Evolutionary conservation across 176 grass and related monocot species (phyloP).

Genomic region (Ensete ventricosum): DNA sequence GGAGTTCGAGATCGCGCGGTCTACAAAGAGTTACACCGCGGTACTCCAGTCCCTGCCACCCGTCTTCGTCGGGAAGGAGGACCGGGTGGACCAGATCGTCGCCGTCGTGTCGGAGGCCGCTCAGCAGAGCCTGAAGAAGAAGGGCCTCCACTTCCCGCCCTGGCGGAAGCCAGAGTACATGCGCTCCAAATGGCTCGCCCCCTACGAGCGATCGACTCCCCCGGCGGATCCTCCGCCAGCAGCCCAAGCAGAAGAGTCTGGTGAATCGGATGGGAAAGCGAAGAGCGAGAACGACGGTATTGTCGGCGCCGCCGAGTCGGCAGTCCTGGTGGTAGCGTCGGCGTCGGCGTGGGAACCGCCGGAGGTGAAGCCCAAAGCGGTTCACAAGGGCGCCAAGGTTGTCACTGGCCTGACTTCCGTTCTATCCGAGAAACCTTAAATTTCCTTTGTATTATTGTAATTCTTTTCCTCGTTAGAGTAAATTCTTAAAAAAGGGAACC

Average conservation of each 20-base stretch:
- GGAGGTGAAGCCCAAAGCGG: conserved; percentile 54
- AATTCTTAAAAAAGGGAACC: neutral
- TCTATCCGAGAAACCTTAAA: conserved; percentile 18
- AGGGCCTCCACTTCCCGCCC: conserved; percentile 58
- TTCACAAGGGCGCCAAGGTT: conserved; percentile 17
- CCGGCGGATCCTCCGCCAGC: neutral
- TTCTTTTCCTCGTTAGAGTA: neutral
- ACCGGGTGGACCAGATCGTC: conserved; percentile 60
- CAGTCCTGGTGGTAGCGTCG: neutral
- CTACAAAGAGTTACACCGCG: conserved; percentile 60
- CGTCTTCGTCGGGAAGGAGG: conserved; percentile 69
- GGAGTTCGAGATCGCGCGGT: conserved; percentile 73
- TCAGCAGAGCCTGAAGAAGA: conserved; percentile 62
- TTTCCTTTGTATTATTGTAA: conserved; percentile 12
- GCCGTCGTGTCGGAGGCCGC: conserved; percentile 47
- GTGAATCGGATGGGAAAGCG: neutral
- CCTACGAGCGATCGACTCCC: conserved; percentile 32
- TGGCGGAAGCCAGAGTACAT: conserved; percentile 92
- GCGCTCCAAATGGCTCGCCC: conserved; percentile 81
- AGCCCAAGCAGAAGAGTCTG: neutral
- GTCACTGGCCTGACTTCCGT: conserved; percentile 29
- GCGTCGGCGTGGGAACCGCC: conserved; percentile 26
- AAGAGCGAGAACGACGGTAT: neutral
- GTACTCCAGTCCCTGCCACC: conserved; percentile 57
- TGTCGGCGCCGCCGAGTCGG: neutral